These are phyloP conservation scores for Lepraria neglecta DNA, from an alignment of 495 filamentous ascomycete genomes.

Conservation along the genomic window DNA sequence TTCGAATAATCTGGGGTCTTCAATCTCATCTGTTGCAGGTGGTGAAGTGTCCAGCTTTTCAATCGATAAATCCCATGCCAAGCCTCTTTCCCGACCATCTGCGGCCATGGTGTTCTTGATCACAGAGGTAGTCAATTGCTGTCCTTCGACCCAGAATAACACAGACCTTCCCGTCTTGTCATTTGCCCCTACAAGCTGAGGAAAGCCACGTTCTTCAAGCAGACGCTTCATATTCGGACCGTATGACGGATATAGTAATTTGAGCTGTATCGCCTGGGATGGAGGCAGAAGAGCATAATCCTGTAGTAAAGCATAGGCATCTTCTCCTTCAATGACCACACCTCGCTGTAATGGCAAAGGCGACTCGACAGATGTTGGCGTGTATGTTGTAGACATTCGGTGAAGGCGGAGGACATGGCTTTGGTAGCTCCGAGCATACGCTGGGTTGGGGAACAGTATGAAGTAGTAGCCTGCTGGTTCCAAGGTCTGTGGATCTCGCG, in stretches of 20 bases:
- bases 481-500: conserved; percentile 48
- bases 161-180: conserved; percentile 30
- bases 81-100: conserved; percentile 41
- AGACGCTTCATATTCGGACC: conserved; percentile 21
- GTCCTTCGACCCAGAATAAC: conserved; percentile 42
- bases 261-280: conserved; percentile 28
- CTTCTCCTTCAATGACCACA: conserved; percentile 38
- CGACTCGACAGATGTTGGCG: conserved; percentile 88
- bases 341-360: conserved; percentile 71
- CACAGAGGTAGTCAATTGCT: conserved; percentile 24
- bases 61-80: conserved; percentile 26
- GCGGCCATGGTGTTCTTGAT: conserved; percentile 36
- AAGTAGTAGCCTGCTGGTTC: conserved; percentile 51
- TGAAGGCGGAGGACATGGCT: conserved; percentile 43
- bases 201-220: conserved; percentile 30
- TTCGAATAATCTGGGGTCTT: neutral
- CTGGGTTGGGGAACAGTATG: conserved; percentile 52
- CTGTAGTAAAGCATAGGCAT: conserved; percentile 38
- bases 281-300: conserved; percentile 50
- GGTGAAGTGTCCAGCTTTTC: conserved; percentile 17
- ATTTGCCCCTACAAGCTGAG: conserved; percentile 11
- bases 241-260: conserved; percentile 24
- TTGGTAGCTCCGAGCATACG: conserved; percentile 51
- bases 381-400: conserved; percentile 67
- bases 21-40: neutral